A percentile compares a stretch with the other conserved stretches of the same genome.
These are phyloP conservation scores for Dimocarpus longan DNA, from an alignment of 345 rosid genomes.

Conservation along the genomic window DNA sequence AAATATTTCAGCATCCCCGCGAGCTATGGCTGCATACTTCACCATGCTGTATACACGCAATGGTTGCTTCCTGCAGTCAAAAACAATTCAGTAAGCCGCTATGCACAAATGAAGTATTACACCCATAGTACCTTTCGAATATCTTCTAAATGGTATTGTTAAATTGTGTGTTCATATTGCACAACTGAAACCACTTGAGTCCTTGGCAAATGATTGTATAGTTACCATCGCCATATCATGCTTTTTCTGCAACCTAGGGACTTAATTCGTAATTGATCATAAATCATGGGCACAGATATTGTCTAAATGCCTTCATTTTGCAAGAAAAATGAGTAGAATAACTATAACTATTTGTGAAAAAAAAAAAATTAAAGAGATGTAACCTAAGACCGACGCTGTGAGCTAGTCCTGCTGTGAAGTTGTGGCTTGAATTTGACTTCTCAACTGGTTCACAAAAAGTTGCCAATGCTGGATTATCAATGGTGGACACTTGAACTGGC, in stretches of 20 bases:
- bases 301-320: background rate
- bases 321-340: background rate
- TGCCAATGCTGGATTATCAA: slow-evolving; percentile 55
- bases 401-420: slow-evolving; percentile 64
- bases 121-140: background rate
- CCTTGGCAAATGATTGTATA: background rate
- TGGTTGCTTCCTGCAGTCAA: slow-evolving; percentile 49
- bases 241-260: background rate
- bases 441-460: slow-evolving; percentile 66
- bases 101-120: background rate
- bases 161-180: background rate
- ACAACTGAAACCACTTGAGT: background rate
- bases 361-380: background rate
- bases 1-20: slow-evolving; percentile 55
- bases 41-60: slow-evolving; percentile 63
- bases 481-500: slow-evolving; percentile 42
- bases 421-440: slow-evolving; percentile 56
- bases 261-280: background rate
- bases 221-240: background rate
- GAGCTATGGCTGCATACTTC: slow-evolving; percentile 60
- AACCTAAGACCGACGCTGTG: slow-evolving; percentile 61
- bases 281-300: background rate
- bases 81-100: slow-evolving; percentile 6
- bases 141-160: background rate
- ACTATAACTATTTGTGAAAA: background rate